A percentile compares a stretch with the other conserved stretches of the same genome.
Evolutionary conservation across 2,329 filamentous ascomycete species (phyloP).

Genomic region (Aspergillus hortae): DNA sequence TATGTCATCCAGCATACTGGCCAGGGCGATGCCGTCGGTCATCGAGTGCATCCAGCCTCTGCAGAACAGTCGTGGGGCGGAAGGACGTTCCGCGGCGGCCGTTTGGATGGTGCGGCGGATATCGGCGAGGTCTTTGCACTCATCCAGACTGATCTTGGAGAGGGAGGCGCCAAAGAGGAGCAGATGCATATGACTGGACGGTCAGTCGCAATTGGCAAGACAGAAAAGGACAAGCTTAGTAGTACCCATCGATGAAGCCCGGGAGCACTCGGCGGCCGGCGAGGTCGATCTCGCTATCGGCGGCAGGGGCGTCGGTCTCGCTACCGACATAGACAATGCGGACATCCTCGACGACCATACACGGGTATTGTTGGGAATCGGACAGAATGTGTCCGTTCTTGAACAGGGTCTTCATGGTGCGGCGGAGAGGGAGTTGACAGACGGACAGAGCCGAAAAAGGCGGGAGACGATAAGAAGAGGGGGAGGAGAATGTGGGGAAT

Average conservation of each 20-base stretch:
- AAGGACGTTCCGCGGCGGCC: constrained; percentile 36
- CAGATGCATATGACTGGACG: constrained; percentile 34
- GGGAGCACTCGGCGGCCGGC: constrained; percentile 39
- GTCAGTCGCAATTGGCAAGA: neutral
- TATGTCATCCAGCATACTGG: constrained; percentile 45
- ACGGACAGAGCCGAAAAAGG: neutral
- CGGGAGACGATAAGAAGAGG: neutral
- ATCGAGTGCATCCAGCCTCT: constrained; percentile 48
- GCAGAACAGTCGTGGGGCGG: constrained; percentile 43
- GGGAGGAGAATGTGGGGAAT: neutral
- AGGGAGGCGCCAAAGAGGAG: constrained; percentile 46
- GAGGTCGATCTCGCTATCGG: constrained; percentile 29
- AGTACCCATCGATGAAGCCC: constrained; percentile 48
- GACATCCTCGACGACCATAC: constrained; percentile 38
- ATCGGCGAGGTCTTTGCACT: constrained; percentile 39
- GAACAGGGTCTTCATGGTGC: constrained; percentile 16
- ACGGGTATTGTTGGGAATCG: constrained; percentile 3
- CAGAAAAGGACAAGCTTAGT: neutral
- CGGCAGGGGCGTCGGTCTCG: constrained; percentile 22
- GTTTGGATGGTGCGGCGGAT: constrained; percentile 40
- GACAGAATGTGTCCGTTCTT: constrained; percentile 12
- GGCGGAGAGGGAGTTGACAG: neutral
- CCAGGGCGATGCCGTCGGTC: constrained; percentile 42
- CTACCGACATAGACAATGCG: constrained; percentile 40
- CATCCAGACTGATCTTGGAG: constrained; percentile 41